These are phyloP conservation scores for Lodderomyces parapsilosis DNA, from an alignment of 1,139 yeast genomes.

Conservation along the genomic window DNA sequence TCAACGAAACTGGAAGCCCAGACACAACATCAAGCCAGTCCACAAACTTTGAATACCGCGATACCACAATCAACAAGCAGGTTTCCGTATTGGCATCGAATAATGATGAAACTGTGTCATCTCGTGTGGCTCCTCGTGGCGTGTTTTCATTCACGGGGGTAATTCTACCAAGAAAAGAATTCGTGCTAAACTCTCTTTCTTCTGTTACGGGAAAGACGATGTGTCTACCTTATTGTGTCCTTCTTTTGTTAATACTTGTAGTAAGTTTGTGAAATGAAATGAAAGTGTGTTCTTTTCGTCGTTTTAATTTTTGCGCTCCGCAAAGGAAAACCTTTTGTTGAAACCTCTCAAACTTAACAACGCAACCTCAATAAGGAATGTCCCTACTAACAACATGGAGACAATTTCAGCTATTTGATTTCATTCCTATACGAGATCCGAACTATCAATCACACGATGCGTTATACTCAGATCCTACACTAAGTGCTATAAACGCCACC, in stretches of 20 bases:
- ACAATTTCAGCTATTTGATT: conserved; percentile 85
- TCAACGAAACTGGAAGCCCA: no score
- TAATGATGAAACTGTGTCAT: not conserved
- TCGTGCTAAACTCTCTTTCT: not conserved
- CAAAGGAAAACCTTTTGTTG: no score
- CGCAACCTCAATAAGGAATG: conserved; percentile 6
- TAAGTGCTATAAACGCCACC: conserved; percentile 61
- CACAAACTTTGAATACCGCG: not conserved
- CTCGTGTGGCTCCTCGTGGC: not conserved
- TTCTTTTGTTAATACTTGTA: not conserved
- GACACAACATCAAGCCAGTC: not conserved
- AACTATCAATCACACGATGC: conserved; percentile 59
- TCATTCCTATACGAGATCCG: conserved; percentile 84
- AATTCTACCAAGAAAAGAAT: conserved; percentile 9
- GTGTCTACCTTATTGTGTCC: not conserved
- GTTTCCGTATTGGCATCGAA: not conserved
- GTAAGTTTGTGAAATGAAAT: not conserved
- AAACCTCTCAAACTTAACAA: no score
- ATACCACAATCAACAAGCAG: not conserved
- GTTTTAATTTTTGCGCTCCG: no score
- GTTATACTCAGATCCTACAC: conserved; percentile 75
- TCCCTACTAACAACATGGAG: conserved; percentile 59
- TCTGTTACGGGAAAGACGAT: not conserved
- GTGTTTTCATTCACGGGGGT: conserved; percentile 13
- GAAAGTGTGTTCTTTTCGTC: no score